A percentile compares a stretch with the other conserved stretches of the same genome.
phyloP scores from a whole-genome alignment of 2,329 filamentous ascomycete genomes.

The Exophiala aquamarina region DNA sequence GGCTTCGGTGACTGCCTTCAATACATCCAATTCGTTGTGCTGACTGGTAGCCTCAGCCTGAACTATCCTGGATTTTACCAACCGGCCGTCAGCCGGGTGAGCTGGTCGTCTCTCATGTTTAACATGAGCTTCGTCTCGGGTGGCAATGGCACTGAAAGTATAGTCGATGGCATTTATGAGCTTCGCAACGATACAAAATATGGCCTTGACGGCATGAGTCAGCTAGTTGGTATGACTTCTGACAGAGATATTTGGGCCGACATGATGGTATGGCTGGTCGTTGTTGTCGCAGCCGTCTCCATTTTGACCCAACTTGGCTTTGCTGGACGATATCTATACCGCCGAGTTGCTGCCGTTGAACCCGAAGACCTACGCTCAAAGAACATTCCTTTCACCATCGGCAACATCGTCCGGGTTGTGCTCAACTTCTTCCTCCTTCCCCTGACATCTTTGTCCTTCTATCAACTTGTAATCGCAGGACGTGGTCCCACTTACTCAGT shows the following conservation, averaged over 20 bases:
- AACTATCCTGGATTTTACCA: slow-evolving; percentile 94
- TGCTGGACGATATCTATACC: slow-evolving; percentile 71
- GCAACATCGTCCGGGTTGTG: slow-evolving; percentile 78
- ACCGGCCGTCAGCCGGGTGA: slow-evolving; percentile 80
- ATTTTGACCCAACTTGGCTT: slow-evolving; percentile 76
- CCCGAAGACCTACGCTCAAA: slow-evolving; percentile 89
- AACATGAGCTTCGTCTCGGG: slow-evolving; percentile 82
- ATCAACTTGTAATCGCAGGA: slow-evolving; percentile 77
- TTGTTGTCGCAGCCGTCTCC: slow-evolving; percentile 68
- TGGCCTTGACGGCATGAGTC: slow-evolving; percentile 75
- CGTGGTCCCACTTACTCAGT: slow-evolving; percentile 70
- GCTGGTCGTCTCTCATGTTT: slow-evolving; percentile 91
- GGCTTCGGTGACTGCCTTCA: slow-evolving; percentile 96
- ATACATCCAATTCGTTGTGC: slow-evolving; percentile 88
- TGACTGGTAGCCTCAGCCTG: slow-evolving; percentile 84
- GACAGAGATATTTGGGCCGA: slow-evolving; percentile 86
- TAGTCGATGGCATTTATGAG: slow-evolving; percentile 81
- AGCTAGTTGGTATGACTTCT: slow-evolving; percentile 76
- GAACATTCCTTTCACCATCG: slow-evolving; percentile 82
- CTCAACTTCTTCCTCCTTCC: slow-evolving; percentile 93
- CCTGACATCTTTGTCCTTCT: slow-evolving; percentile 81
- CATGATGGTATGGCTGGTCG: slow-evolving; percentile 87
- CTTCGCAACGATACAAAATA: slow-evolving; percentile 68
- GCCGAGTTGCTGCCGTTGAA: slow-evolving; percentile 66
- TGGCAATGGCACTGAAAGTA: slow-evolving; percentile 62